phyloP scores from a whole-genome alignment of 352 stramenopile species.

The Phytophthora kernoviae region DNA sequence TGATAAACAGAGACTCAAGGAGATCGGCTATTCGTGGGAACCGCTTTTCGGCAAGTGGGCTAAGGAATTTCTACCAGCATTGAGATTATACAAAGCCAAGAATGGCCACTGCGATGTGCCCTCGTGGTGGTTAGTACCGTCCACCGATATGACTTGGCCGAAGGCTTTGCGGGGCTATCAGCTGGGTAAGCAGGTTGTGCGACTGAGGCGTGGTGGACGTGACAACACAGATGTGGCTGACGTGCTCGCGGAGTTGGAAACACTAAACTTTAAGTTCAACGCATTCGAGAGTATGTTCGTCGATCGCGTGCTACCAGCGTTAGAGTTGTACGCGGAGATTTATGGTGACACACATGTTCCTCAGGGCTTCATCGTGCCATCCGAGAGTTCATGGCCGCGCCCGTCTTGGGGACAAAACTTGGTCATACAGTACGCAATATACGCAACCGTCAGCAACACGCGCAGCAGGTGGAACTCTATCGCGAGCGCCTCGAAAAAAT shows the following conservation, averaged over 20 bases:
- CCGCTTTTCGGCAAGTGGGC: constrained; percentile 64
- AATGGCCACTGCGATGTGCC: constrained; percentile 91
- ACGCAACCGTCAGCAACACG: constrained; percentile 85
- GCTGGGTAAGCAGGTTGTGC: constrained; percentile 85
- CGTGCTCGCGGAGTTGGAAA: constrained; percentile 59
- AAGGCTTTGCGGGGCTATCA: constrained; percentile 76
- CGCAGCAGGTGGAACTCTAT: constrained; percentile 81
- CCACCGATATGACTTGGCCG: constrained; percentile 63
- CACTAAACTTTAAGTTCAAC: constrained; percentile 73
- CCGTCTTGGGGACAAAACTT: constrained; percentile 88
- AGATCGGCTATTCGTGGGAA: constrained; percentile 64
- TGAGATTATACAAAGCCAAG: constrained; percentile 81
- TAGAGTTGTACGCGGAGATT: constrained; percentile 85
- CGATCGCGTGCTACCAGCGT: constrained; percentile 62
- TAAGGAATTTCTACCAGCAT: constrained; percentile 61
- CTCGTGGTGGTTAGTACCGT: constrained; percentile 56
- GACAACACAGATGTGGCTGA: constrained; percentile 47
- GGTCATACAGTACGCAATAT: constrained; percentile 92
- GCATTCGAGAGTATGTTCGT: constrained; percentile 64
- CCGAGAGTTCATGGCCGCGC: constrained; percentile 77
- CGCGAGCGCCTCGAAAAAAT: constrained; percentile 83
- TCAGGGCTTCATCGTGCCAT: constrained; percentile 90
- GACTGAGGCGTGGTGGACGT: constrained; percentile 56
- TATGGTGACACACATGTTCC: constrained; percentile 90
- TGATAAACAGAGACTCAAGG: constrained; percentile 45